phyloP scores from a whole-genome alignment of 352 stramenopile genomes.

The Lagenidium giganteum region DNA sequence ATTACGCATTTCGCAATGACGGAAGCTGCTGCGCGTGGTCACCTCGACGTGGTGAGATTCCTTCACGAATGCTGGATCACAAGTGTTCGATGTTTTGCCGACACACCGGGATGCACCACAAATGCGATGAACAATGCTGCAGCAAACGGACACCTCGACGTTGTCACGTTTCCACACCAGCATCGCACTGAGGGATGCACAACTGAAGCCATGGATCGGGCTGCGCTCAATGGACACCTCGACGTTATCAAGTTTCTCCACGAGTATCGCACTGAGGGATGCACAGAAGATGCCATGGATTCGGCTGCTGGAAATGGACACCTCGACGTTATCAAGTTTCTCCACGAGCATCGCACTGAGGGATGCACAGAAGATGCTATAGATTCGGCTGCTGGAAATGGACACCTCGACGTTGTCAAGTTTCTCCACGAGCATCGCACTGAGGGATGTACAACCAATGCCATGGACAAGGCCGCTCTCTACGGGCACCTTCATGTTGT shows the following conservation, averaged over 20 bases:
- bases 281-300: constrained; percentile 20
- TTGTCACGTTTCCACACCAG: constrained; percentile 22
- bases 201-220: constrained; percentile 7
- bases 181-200: constrained; percentile 11
- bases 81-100: too few species aligned
- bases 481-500: too few species aligned
- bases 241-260: constrained; percentile 18
- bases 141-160: constrained; percentile 21
- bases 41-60: constrained; percentile 15
- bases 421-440: too few species aligned
- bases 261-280: constrained; percentile 12
- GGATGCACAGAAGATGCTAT: too few species aligned
- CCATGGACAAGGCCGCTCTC: too few species aligned
- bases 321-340: constrained; percentile 16
- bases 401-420: too few species aligned
- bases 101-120: constrained; percentile 24
- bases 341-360: constrained; percentile 16
- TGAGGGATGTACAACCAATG: too few species aligned
- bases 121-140: constrained; percentile 32
- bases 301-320: constrained; percentile 4
- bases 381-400: too few species aligned
- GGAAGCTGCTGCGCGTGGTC: constrained; percentile 13
- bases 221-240: constrained; percentile 8
- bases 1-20: too few species aligned
- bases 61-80: too few species aligned